Evolutionary conservation across 495 filamentous ascomycete species (phyloP).

Genomic region (Hypoxylon fuscum): DNA sequence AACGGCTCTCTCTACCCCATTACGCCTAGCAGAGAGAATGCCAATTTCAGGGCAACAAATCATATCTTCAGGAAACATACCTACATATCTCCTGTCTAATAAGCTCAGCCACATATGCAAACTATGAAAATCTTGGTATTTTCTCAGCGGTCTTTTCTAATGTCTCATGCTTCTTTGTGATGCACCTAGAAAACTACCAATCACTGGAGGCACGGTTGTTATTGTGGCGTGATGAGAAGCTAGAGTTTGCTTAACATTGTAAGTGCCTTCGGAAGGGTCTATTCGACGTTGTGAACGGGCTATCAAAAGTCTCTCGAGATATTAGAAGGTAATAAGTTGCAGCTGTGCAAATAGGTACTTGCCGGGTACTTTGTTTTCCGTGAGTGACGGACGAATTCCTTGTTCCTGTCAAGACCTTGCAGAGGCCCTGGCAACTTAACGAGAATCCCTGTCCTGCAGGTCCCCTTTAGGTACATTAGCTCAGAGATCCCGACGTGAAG

Average conservation of each 20-base stretch:
- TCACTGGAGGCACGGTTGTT: background rate
- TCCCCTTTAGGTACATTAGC: slow-evolving; percentile 26
- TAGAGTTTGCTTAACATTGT: no score
- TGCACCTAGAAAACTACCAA: no score
- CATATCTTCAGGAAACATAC: background rate
- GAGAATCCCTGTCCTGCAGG: slow-evolving; percentile 28
- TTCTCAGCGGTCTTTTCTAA: background rate
- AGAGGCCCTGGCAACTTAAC: slow-evolving; percentile 16
- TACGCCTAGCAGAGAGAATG: background rate
- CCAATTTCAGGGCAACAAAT: slow-evolving; percentile 16
- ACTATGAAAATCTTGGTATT: background rate
- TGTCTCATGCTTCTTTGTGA: background rate
- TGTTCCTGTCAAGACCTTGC: slow-evolving; percentile 31
- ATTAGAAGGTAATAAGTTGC: no score
- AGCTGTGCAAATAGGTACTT: no score
- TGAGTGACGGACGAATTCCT: slow-evolving; percentile 13
- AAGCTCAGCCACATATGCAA: slow-evolving; percentile 5
- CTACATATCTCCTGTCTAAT: slow-evolving; percentile 3
- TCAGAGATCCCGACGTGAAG: slow-evolving; percentile 28
- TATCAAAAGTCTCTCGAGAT: no score
- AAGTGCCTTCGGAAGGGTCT: no score
- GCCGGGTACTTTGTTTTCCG: background rate
- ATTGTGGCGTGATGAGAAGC: no score
- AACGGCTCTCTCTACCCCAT: no score
- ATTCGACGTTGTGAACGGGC: no score